Base-by-base conservation (phyloP, 371 early-diverging fungal species). In the Syncephalastrum racemosum region DNA sequence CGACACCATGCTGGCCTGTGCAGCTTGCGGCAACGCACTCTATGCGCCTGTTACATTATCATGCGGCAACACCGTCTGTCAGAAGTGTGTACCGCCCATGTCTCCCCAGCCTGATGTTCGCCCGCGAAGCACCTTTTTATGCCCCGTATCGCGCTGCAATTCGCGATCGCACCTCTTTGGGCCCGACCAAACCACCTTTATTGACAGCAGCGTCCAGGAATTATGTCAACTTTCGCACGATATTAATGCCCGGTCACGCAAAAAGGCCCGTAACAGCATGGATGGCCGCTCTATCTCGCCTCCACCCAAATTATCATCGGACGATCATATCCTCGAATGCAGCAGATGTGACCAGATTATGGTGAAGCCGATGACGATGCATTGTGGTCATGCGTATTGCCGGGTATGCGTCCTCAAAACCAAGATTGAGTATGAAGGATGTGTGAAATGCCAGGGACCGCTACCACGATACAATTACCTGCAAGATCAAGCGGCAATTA, bases 301-400 rank as follows among this genome's bases (percentile, higher is more conserved):
- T 31, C 10, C 36, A 10, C 36, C 36, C 10, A 31, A 7, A 10
- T 10, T 31, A 5, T 31, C 36, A 7, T 31, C 3, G 2, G 36
- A 31, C 36, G 36, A 31, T 8, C 36, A 31, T 31, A 31, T 31
- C 3, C 36, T 31, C 10, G 36, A 31, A 31, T 90, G 90, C 60
- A 69, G 79, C 18, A 66, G 87, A 36, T 88, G 89, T 54, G 66
- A 69, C 31, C 60, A 73, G 15, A 47, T 77, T 13, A 56, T 88
- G 19, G 51, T 64, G n/a, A 72, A 80, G 14, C 89, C 91, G 3
- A 62, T 87, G 39, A 88, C 88, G 0, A 77, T 76, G 18, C 74
- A 73, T 10, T 90, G 91, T 58, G 91, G 91, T 3, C 91, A 90
- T 59, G 83, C 85, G 0, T 80, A 82, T 55, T 90, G 91, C 66